Evolutionary conservation across 2,329 filamentous ascomycete species (phyloP).

Genomic region (Stachybotrys chartarum): DNA sequence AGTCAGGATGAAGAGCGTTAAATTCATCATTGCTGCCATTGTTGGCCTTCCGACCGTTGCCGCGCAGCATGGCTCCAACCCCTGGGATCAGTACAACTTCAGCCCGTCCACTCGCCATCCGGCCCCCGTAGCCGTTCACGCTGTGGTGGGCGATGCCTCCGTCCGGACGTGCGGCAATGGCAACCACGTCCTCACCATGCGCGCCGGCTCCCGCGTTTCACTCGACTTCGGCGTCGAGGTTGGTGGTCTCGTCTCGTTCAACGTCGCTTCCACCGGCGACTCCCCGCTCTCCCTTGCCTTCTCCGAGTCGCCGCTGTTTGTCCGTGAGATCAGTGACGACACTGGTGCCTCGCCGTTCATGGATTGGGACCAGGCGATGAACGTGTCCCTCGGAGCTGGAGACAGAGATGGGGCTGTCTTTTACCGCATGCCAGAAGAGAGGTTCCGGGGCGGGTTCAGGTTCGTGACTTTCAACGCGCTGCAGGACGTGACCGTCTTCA

Average conservation of each 20-base stretch:
- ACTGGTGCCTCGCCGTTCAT: slow-evolving; percentile 10
- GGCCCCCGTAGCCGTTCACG: neutral
- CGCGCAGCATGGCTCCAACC: neutral
- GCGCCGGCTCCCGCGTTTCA: slow-evolving; percentile 6
- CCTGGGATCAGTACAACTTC: neutral
- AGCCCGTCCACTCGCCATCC: neutral
- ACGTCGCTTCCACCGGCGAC: neutral
- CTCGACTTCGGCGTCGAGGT: slow-evolving; percentile 10
- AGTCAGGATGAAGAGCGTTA: neutral
- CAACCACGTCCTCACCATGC: neutral
- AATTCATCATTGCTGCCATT: neutral
- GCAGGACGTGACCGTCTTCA: slow-evolving; percentile 13
- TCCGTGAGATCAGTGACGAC: slow-evolving; percentile 14
- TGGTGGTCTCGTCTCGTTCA: slow-evolving; percentile 8
- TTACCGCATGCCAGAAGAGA: slow-evolving; percentile 7
- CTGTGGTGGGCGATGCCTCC: neutral
- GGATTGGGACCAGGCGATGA: slow-evolving; percentile 15
- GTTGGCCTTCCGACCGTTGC: neutral
- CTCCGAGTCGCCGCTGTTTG: slow-evolving; percentile 13
- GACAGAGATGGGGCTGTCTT: slow-evolving; percentile 8
- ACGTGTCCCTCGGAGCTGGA: slow-evolving; percentile 11
- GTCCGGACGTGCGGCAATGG: neutral
- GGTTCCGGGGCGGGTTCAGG: slow-evolving; percentile 34
- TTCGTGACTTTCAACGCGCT: slow-evolving; percentile 29
- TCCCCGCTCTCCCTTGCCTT: slow-evolving; percentile 14